Conservation (phyloP, 495 filamentous ascomycete genomes). For the Xylaria castorea region DNA sequence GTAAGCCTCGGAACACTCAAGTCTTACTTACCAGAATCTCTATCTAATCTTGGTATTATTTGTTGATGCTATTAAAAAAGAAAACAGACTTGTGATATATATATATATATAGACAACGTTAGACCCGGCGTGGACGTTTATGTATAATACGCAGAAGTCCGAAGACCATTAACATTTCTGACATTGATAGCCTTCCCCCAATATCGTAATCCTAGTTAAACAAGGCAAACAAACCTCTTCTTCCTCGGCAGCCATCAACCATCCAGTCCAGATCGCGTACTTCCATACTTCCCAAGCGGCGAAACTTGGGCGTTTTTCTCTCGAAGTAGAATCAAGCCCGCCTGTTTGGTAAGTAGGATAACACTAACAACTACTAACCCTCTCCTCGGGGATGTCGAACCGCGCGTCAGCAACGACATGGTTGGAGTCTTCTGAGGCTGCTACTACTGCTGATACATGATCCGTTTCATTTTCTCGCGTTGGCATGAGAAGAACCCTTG, state of each 20-base stretch:
- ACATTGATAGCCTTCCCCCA: not conserved
- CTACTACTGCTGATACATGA: not conserved
- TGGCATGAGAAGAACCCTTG: not conserved
- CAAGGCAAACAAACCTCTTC: constrained; percentile 8
- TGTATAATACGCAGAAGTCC: too few relatives aligned
- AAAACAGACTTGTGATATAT: too few relatives aligned
- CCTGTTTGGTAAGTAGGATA: not conserved
- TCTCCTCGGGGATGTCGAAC: not conserved
- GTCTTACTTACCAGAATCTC: too few relatives aligned
- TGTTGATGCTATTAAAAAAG: too few relatives aligned
- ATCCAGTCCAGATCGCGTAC: constrained; percentile 12
- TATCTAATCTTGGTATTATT: too few relatives aligned
- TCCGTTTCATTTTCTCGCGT: not conserved
- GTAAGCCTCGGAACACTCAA: too few relatives aligned
- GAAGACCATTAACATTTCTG: too few relatives aligned
- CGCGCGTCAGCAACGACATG: not conserved
- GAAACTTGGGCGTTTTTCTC: not conserved
- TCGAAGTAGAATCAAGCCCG: not conserved
- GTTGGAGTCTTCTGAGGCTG: not conserved
- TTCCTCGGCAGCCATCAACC: not conserved
- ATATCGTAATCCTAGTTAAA: not conserved
- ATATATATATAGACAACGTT: too few relatives aligned
- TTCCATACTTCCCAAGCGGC: not conserved
- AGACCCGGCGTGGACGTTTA: too few relatives aligned
- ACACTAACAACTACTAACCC: not conserved